Percentiles rank a stretch among this genome's conserved stretches.
These are phyloP conservation scores for Pezicula carpinea DNA, from an alignment of 2,329 filamentous ascomycete genomes.

Conservation along the genomic window DNA sequence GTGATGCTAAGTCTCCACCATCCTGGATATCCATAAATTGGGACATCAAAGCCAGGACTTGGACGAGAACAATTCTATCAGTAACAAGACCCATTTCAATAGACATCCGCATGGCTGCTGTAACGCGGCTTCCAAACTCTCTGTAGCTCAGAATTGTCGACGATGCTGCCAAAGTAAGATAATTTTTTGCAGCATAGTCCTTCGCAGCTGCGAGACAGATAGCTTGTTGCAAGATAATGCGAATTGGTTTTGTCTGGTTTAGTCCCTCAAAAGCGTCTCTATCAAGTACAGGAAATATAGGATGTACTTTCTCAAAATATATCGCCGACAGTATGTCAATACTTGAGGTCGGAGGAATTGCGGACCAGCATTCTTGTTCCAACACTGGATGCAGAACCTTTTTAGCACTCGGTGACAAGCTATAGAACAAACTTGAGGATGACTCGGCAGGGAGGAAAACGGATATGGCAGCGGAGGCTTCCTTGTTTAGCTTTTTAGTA, in stretches of 20 bases:
- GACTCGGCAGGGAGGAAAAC: constrained; percentile 4
- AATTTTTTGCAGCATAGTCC: constrained; percentile 39
- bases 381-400: constrained; percentile 18
- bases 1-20: constrained; percentile 50
- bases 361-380: constrained; percentile 32
- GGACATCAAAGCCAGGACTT: constrained; percentile 48
- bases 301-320: constrained; percentile 27
- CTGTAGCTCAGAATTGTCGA: constrained; percentile 9
- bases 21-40: constrained; percentile 54
- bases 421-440: constrained; percentile 13
- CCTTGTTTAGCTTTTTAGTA: constrained; percentile 15
- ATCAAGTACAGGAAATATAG: constrained; percentile 25
- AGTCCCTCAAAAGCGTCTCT: constrained; percentile 29
- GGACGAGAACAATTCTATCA: constrained; percentile 50
- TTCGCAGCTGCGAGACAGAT: constrained; percentile 51
- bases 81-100: constrained; percentile 50
- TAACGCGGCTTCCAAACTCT: constrained; percentile 19
- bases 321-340: constrained; percentile 40
- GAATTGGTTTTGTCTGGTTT: constrained; percentile 23
- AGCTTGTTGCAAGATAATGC: constrained; percentile 44
- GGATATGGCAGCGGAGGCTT: constrained; percentile 17
- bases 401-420: constrained; percentile 14
- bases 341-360: constrained; percentile 42
- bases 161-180: constrained; percentile 30
- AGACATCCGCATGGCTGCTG: constrained; percentile 17